phyloP scores from a whole-genome alignment of 1,284 basidiomycete genomes.

The Leccinum solheimii region DNA sequence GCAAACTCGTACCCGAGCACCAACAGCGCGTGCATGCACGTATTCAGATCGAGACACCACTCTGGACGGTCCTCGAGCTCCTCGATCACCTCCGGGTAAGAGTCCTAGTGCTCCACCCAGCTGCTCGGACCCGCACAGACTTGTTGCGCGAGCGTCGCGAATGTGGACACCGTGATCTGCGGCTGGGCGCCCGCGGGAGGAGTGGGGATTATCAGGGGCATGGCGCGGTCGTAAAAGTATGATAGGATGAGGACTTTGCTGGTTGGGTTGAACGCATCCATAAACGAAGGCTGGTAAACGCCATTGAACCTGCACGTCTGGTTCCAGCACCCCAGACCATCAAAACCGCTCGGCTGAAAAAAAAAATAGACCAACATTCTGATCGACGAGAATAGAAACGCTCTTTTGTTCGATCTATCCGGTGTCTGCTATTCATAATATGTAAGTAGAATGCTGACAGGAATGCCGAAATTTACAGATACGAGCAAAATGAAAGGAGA shows the following conservation, averaged over 20 bases:
- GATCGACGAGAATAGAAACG: slow-evolving; percentile 12
- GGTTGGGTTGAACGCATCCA: slow-evolving; percentile 83
- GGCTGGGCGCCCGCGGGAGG: slow-evolving; percentile 15
- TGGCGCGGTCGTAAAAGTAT: slow-evolving; percentile 96
- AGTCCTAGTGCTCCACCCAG: slow-evolving; percentile 63
- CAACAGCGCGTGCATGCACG: slow-evolving; percentile 90
- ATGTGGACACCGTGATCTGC: slow-evolving; percentile 57
- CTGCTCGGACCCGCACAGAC: slow-evolving; percentile 70
- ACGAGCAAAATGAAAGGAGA: not conserved
- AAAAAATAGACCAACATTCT: slow-evolving; percentile 18
- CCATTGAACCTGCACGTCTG: slow-evolving; percentile 67
- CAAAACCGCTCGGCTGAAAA: not conserved
- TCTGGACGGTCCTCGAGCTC: slow-evolving; percentile 87
- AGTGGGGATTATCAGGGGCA: slow-evolving; percentile 70
- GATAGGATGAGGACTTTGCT: slow-evolving; percentile 86
- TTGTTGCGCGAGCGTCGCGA: slow-evolving; percentile 65
- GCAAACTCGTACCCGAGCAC: slow-evolving; percentile 83
- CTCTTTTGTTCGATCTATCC: slow-evolving; percentile 4
- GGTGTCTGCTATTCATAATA: not conserved
- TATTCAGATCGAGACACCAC: slow-evolving; percentile 94
- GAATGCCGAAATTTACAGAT: not conserved
- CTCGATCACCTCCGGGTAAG: slow-evolving; percentile 56
- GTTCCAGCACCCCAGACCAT: too few relatives aligned
- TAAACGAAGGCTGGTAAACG: slow-evolving; percentile 94
- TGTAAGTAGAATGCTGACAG: not conserved